Conservation (phyloP, 768 basidiomycete genomes). For the Kwoniella mangroviensis region DNA sequence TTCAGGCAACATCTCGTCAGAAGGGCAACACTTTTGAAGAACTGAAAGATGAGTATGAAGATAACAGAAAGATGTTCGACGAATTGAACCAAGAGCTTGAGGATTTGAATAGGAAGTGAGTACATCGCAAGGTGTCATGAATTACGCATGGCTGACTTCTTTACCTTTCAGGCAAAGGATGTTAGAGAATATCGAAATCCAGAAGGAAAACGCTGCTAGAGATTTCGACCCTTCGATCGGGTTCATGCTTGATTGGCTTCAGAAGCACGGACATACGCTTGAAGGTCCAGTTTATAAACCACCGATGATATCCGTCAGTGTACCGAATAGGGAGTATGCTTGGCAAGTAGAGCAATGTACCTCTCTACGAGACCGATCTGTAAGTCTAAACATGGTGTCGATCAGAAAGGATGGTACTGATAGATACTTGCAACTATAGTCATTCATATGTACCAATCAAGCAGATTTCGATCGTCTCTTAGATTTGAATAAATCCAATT, state of each 20-base stretch:
- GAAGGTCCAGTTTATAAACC: conserved; percentile 86
- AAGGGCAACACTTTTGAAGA: conserved; percentile 3
- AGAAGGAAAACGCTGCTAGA: conserved; percentile 62
- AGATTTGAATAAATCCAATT: conserved; percentile 60
- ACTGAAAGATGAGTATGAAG: conserved; percentile 17
- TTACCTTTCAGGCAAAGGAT: conserved; percentile 23
- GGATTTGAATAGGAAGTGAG: conserved; percentile 9
- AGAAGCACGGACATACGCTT: conserved; percentile 67
- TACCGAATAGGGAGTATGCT: conserved; percentile 69
- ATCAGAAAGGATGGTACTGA: neutral
- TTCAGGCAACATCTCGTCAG: neutral
- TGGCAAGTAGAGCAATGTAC: conserved; percentile 78
- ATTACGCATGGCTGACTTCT: neutral
- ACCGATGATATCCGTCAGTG: conserved; percentile 71
- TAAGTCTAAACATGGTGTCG: conserved; percentile 53
- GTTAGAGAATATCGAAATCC: conserved; percentile 34
- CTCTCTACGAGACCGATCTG: conserved; percentile 67
- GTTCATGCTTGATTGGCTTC: conserved; percentile 50
- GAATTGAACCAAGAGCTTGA: conserved; percentile 19
- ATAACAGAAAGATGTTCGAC: conserved; percentile 14
- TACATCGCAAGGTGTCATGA: neutral
- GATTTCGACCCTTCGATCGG: conserved; percentile 62
- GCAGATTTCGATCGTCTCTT: conserved; percentile 80
- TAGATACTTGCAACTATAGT: conserved; percentile 61
- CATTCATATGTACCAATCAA: conserved; percentile 79